Evolutionary conservation across 2,329 filamentous ascomycete genomes (phyloP).

Genomic region (Hymenoscyphus fructigenus): DNA sequence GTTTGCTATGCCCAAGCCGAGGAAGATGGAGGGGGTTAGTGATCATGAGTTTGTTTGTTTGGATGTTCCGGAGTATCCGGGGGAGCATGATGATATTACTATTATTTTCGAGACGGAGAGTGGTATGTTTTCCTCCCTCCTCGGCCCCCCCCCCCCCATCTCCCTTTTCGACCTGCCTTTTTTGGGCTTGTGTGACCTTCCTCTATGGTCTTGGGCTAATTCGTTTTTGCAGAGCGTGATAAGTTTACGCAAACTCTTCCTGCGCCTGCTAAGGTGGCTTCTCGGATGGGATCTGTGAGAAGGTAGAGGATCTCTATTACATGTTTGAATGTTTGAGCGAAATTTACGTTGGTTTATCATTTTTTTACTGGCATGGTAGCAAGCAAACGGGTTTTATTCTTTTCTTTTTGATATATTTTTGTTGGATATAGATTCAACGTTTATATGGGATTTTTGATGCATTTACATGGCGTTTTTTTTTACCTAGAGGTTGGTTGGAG

Average conservation of each 20-base stretch:
- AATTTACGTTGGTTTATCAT: neutral
- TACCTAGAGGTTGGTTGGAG: neutral
- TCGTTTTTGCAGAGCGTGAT: slow-evolving; percentile 30
- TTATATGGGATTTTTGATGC: neutral
- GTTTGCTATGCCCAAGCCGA: slow-evolving; percentile 71
- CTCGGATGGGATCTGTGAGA: slow-evolving; percentile 36
- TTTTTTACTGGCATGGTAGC: neutral
- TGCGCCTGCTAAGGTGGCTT: slow-evolving; percentile 35
- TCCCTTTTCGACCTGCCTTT: neutral
- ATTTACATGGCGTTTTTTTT: neutral
- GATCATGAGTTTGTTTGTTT: slow-evolving; percentile 77
- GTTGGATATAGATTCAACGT: neutral
- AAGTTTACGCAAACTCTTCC: slow-evolving; percentile 36
- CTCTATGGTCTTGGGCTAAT: slow-evolving; percentile 12
- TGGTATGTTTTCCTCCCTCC: slow-evolving; percentile 29
- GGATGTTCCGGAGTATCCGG: slow-evolving; percentile 84
- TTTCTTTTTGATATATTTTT: neutral
- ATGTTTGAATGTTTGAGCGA: neutral
- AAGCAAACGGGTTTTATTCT: neutral
- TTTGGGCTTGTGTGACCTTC: neutral
- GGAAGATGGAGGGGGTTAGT: slow-evolving; percentile 49
- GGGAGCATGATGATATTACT: slow-evolving; percentile 88
- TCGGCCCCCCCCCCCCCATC: no score
- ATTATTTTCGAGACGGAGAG: slow-evolving; percentile 78
- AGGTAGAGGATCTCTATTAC: slow-evolving; percentile 23